Percentiles rank a stretch among this genome's conserved stretches.
These are phyloP conservation scores for Suillus clintonianus DNA, from an alignment of 768 basidiomycete species.

Conservation along the genomic window DNA sequence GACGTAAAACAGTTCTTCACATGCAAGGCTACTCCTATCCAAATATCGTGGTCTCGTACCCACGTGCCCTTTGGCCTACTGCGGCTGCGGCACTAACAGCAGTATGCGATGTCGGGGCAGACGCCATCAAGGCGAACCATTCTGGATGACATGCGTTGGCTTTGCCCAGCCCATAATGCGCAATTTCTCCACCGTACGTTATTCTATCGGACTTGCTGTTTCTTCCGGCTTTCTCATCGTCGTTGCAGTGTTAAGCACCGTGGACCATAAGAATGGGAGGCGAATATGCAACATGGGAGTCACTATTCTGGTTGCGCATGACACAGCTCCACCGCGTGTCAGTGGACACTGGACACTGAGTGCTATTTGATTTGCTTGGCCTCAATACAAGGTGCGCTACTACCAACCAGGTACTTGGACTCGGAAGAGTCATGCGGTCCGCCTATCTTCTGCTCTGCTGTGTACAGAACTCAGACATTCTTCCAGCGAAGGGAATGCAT, in stretches of 20 bases:
- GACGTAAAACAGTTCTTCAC: conserved; percentile 70
- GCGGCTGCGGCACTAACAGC: conserved; percentile 47
- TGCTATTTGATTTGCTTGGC: not conserved
- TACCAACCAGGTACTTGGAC: not conserved
- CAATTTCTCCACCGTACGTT: conserved; percentile 70
- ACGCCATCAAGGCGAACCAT: conserved; percentile 56
- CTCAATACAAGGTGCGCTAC: not conserved
- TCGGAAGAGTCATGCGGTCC: not conserved
- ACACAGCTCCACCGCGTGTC: not conserved
- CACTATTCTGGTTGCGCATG: not conserved
- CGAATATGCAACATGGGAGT: not conserved
- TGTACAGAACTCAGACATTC: not conserved
- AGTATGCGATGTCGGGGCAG: conserved; percentile 56
- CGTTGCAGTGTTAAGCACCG: not conserved
- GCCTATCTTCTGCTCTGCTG: not conserved
- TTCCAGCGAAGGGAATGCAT: not conserved
- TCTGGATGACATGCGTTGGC: conserved; percentile 59
- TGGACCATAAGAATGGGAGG: not conserved
- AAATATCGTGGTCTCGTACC: not conserved
- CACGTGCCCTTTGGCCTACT: conserved; percentile 31
- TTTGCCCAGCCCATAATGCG: conserved; percentile 69
- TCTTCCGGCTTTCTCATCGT: not conserved
- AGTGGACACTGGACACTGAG: not conserved
- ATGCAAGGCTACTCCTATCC: conserved; percentile 36
- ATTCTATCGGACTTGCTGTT: not conserved